Percentiles rank a stretch among this genome's conserved stretches.
These are phyloP conservation scores for Camelina neglecta DNA, from an alignment of 345 rosid species.

Conservation along the genomic window DNA sequence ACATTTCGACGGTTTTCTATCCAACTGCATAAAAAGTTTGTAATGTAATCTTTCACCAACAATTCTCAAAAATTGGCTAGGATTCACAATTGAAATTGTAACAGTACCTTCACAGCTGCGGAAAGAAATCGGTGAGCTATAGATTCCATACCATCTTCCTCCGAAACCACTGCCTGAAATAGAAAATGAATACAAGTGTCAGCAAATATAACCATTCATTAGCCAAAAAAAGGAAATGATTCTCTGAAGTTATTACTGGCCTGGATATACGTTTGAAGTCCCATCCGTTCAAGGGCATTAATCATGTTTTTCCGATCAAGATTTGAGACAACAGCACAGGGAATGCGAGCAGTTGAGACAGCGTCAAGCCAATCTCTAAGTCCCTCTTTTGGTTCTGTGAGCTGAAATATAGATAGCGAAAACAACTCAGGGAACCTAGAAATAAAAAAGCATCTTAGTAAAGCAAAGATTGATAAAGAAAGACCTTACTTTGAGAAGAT, in stretches of 20 bases:
- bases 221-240: neutral
- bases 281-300: slow-evolving; percentile 69
- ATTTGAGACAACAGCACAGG: slow-evolving; percentile 95
- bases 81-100: slow-evolving; percentile 3
- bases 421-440: slow-evolving; percentile 14
- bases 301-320: slow-evolving; percentile 84
- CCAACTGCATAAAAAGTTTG: slow-evolving; percentile 63
- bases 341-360: slow-evolving; percentile 73
- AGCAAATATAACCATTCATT: neutral
- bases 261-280: slow-evolving; percentile 87
- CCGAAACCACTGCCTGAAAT: slow-evolving; percentile 78
- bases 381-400: slow-evolving; percentile 72
- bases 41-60: neutral
- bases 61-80: slow-evolving; percentile 5
- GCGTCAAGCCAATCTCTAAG: slow-evolving; percentile 91
- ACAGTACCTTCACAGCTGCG: slow-evolving; percentile 82
- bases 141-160: slow-evolving; percentile 99
- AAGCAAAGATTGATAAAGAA: slow-evolving; percentile 16
- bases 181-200: slow-evolving; percentile 22
- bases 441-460: neutral
- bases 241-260: slow-evolving; percentile 43
- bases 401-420: slow-evolving; percentile 47
- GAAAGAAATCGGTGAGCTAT: slow-evolving; percentile 93
- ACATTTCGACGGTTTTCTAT: slow-evolving; percentile 93
- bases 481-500: slow-evolving; percentile 64